Evolutionary conservation across 1,284 basidiomycete genomes (phyloP), one percentile per base, ranked within the genome.

Genomic region (Marasmius fiardii): DNA sequence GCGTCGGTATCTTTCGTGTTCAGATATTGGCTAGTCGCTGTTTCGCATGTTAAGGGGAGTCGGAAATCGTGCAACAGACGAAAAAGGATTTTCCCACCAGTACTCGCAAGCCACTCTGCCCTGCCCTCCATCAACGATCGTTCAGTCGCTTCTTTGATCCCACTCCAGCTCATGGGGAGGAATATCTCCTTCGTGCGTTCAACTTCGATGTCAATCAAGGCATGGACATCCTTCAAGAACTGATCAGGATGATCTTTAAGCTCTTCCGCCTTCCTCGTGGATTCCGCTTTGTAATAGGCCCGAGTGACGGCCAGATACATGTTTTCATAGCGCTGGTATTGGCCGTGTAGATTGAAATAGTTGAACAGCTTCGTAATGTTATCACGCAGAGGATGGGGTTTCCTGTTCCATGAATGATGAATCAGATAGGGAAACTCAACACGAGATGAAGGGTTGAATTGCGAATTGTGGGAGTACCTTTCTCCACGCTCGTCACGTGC

Each of bases 1-100:
- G 72, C 77, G 0, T 68, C 68, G 4, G 74, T 71, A 39, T 86
- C 76, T 53, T 75, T 77, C 4, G 61, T 68, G 12, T 80, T 74
- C 72, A 92, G 80, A 33, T 84, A 80, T 10, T 75, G 71, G 11
- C 81, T 75, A 28, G 92, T 61, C 18, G 82, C 90, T 90, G 62
- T 23, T 47, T 23, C 18, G n/a, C 12, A 31, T 3, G 16, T 23
- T 18, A 20, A 52, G 45, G 33, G 7, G 24, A 61, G 37, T 53
- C 12, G 21, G 31, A 10, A 51, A 34, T 16, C 37, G 37, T 28
- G 53, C 50, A n/a, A 14, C 52, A 26, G 61, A 12, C 8, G 3
- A 1, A 14, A 52, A 26, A 61, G 14, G 8, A 3, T 1, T 24
- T 16, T 63, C 79, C 48, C 63, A 86, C 88, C 83, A 31, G 75